Evolutionary conservation across 495 filamentous ascomycete genomes (phyloP).

Genomic region (Penicillium simplicissimum): DNA sequence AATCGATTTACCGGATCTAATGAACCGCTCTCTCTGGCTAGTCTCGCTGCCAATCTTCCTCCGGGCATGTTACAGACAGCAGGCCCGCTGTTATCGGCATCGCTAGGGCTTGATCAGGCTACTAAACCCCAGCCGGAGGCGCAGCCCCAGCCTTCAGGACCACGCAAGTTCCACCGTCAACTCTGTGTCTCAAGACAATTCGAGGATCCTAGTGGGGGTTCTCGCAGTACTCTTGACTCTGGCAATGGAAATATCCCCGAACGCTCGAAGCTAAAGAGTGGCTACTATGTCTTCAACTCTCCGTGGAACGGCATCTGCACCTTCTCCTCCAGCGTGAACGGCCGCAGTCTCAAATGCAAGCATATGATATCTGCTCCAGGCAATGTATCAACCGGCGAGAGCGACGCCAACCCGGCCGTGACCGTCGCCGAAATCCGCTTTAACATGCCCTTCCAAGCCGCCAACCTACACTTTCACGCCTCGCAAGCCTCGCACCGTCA

Average conservation of each 20-base stretch:
- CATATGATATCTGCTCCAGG: slow-evolving; percentile 51
- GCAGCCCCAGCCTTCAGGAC: slow-evolving; percentile 21
- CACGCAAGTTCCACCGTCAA: slow-evolving; percentile 43
- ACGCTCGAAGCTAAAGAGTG: slow-evolving; percentile 42
- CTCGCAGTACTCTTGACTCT: slow-evolving; percentile 10
- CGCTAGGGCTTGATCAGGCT: slow-evolving; percentile 17
- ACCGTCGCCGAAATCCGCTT: slow-evolving; percentile 83
- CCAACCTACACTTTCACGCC: slow-evolving; percentile 34
- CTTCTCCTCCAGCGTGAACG: slow-evolving; percentile 72
- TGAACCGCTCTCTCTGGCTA: slow-evolving; percentile 36
- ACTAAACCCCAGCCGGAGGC: background rate
- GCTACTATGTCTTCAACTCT: slow-evolving; percentile 65
- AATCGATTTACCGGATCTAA: slow-evolving; percentile 53
- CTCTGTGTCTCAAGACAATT: slow-evolving; percentile 39
- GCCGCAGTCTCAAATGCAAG: slow-evolving; percentile 74
- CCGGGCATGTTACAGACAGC: slow-evolving; percentile 20
- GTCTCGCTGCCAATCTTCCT: slow-evolving; percentile 34
- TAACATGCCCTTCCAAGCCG: slow-evolving; percentile 67
- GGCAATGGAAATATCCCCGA: slow-evolving; percentile 14
- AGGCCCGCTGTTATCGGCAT: slow-evolving; percentile 20
- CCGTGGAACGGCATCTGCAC: slow-evolving; percentile 86
- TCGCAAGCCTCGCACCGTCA: slow-evolving; percentile 25
- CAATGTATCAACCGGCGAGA: slow-evolving; percentile 13
- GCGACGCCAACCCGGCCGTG: slow-evolving; percentile 41
- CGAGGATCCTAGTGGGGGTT: slow-evolving; percentile 11